Conservation (phyloP, 768 basidiomycete species). For the Arthromyces matolae region DNA sequence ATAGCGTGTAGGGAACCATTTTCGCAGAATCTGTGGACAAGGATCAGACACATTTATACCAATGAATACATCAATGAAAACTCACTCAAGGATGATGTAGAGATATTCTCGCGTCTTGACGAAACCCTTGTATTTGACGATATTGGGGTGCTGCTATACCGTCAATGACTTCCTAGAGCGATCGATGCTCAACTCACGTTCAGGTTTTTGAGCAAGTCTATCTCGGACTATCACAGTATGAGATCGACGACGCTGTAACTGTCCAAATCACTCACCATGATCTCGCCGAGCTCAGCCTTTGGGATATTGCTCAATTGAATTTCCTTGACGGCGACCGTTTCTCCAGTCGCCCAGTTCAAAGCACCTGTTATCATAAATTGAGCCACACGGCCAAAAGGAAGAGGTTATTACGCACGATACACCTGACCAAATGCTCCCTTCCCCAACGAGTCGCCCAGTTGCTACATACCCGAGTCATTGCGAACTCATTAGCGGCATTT, state of each 20-base stretch:
- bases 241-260: constrained; percentile 10
- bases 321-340: constrained; percentile 98
- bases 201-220: constrained; percentile 94
- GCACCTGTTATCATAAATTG: constrained; percentile 49
- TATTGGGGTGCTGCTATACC: constrained; percentile 77
- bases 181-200: constrained; percentile 52
- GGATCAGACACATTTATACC: background rate
- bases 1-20: constrained; percentile 96
- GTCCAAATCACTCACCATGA: constrained; percentile 70
- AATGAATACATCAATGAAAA: constrained; percentile 8
- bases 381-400: constrained; percentile 8
- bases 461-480: constrained; percentile 43
- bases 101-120: constrained; percentile 92
- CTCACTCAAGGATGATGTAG: constrained; percentile 94
- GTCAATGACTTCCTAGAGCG: background rate
- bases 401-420: constrained; percentile 72
- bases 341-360: constrained; percentile 93
- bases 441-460: constrained; percentile 95
- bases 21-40: constrained; percentile 76
- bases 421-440: constrained; percentile 98
- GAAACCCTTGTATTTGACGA: constrained; percentile 99
- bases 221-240: constrained; percentile 70
- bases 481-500: background rate
- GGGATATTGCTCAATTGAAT: constrained; percentile 93
- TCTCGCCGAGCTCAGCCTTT: constrained; percentile 89